Evolutionary conservation across 2,329 filamentous ascomycete genomes (phyloP), one percentile per base, ranked within the genome.

Genomic region (Colletotrichum sansevieriae): DNA sequence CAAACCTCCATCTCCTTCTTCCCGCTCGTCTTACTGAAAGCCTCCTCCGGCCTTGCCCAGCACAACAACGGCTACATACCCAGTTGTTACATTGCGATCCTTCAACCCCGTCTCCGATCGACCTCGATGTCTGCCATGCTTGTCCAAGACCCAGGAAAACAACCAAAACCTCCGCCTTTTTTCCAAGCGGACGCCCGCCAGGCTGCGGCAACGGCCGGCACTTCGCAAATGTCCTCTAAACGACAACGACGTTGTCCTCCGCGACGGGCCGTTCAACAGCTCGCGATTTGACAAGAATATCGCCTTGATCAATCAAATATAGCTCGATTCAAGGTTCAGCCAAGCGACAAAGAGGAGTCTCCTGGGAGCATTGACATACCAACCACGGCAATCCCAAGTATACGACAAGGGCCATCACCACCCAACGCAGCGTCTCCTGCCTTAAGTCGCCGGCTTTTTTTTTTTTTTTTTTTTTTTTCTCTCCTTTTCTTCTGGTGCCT

Each of bases 51-150:
- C 33, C 35, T n/a, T 37, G 35, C 35, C 33, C 11, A 37, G 1
- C n/a, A n/a, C 52, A 33, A 13, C 9, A 18, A 29, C 52, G 33
- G 10, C 52, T 29, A 10, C 15, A 39, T 52, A 37, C 29, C 20
- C 57, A 4, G 4, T 29, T 7, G 7, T 61, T 65, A 18, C 65
- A 65, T 59, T 29, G 39, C 54, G 47, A 54, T 55, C 46, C 35
- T 68, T 68, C 41, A 22, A 43, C n/a, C n/a, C 41, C 51, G 43
- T 63, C 35, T 56, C 25, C 37, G 54, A 68, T 55, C 35, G 35
- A 25, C 51, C 44, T 52, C 39, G 47, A 47, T 12, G 47, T 4
- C 46, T 8, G 35, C 41, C 29, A 12, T 41, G 22, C 35, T 25
- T 43, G 20, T 39, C 13, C 37, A 20, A 11, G n/a, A 25, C 60